Conservation (phyloP, 1,284 basidiomycete genomes). For the Melanopsichium pennsylvanicum region DNA sequence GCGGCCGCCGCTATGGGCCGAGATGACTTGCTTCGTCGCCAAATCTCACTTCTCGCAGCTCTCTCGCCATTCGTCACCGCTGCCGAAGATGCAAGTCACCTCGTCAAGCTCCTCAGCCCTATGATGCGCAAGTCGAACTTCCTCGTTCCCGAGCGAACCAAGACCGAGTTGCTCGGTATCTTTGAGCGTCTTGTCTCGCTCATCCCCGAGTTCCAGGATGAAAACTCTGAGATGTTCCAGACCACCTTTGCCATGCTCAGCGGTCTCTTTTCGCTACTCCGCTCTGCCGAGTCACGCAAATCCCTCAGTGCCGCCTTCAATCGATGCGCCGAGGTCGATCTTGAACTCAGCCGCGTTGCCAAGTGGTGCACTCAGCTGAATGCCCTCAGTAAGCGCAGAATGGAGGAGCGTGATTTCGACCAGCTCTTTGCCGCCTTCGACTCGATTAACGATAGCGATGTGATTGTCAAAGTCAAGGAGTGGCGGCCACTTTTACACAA, state of each 20-base stretch:
- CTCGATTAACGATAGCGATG: constrained; percentile 75
- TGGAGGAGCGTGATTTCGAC: constrained; percentile 95
- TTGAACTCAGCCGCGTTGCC: constrained; percentile 38
- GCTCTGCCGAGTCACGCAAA: constrained; percentile 41
- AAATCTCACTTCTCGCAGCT: constrained; percentile 81
- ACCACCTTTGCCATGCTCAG: constrained; percentile 54
- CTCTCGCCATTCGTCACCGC: constrained; percentile 80
- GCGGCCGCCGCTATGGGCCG: constrained; percentile 70
- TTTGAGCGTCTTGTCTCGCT: constrained; percentile 78
- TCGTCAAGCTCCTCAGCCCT: constrained; percentile 80
- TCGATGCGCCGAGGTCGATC: constrained; percentile 54
- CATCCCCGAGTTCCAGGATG: constrained; percentile 72
- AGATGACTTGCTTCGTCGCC: constrained; percentile 80
- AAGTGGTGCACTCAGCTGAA: constrained; percentile 72
- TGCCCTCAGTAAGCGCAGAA: constrained; percentile 79
- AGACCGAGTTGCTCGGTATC: constrained; percentile 83
- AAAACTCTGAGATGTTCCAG: constrained; percentile 39
- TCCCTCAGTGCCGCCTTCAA: constrained; percentile 51
- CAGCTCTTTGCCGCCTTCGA: constrained; percentile 81
- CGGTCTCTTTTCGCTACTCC: constrained; percentile 54
- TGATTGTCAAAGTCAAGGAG: constrained; percentile 68
- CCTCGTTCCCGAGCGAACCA: constrained; percentile 83
- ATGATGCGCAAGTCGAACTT: constrained; percentile 81
- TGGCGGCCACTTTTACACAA: constrained; percentile 89
- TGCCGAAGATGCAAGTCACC: constrained; percentile 76